Conservation (phyloP, 176 grass and related monocot genomes). For the Poa pratensis region DNA sequence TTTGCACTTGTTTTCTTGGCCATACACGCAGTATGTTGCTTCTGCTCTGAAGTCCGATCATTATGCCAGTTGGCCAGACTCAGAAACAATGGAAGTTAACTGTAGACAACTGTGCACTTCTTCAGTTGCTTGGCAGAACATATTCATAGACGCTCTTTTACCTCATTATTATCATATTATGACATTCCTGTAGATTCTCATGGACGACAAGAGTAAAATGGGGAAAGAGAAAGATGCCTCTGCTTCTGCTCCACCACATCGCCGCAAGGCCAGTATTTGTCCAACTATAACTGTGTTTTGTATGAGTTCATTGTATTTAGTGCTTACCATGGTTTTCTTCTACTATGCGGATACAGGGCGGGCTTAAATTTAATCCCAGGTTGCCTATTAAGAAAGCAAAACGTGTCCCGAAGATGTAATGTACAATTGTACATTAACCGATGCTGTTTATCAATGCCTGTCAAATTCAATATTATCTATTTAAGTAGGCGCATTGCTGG, state of each 20-base stretch:
- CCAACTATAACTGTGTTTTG: not conserved
- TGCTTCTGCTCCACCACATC: slow-evolving; percentile 16
- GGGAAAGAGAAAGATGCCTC: slow-evolving; percentile 27
- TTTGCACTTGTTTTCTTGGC: not conserved
- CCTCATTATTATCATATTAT: not conserved
- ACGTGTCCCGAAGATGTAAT: slow-evolving; percentile 20
- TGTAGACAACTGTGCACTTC: no score
- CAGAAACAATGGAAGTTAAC: no score
- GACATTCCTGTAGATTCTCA: slow-evolving; percentile 34
- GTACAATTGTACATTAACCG: not conserved
- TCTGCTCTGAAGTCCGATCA: no score
- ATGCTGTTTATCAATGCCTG: slow-evolving; percentile 6
- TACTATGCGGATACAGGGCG: slow-evolving; percentile 3
- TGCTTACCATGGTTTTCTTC: slow-evolving; percentile 15
- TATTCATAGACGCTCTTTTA: not conserved
- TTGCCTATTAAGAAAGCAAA: slow-evolving; percentile 31
- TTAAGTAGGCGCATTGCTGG: not conserved
- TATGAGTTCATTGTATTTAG: not conserved
- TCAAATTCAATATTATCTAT: not conserved
- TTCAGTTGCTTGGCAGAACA: no score
- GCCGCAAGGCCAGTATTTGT: slow-evolving; percentile 25
- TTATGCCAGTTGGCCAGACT: no score
- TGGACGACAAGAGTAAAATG: slow-evolving; percentile 30
- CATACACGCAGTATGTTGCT: no score
- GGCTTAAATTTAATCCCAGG: slow-evolving; percentile 45